Conservation (phyloP, 768 basidiomycete species). For the Mycena crocata region DNA sequence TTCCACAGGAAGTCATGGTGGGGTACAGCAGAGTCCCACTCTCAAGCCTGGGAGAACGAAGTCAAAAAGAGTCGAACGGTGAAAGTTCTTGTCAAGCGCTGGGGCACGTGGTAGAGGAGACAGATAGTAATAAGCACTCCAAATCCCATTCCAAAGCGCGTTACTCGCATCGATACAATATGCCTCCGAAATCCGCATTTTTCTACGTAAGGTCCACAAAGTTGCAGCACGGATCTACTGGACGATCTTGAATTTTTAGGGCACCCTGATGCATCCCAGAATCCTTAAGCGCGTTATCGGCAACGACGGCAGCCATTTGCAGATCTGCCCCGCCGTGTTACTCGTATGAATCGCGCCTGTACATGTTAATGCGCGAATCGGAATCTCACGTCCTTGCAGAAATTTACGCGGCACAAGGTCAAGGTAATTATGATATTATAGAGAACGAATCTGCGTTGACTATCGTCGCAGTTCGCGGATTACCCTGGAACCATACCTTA, state of each 20-base stretch:
- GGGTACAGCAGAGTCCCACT: not conserved
- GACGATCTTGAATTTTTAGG: conserved; percentile 81
- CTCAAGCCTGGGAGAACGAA: not conserved
- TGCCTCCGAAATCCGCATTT: conserved; percentile 19
- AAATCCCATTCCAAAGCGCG: too few species aligned
- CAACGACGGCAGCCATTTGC: conserved; percentile 71
- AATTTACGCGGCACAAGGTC: conserved; percentile 85
- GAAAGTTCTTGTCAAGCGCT: not conserved
- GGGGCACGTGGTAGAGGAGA: not conserved
- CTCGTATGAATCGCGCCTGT: conserved; percentile 57
- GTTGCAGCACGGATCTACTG: conserved; percentile 20
- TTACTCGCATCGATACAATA: not conserved
- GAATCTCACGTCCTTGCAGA: conserved; percentile 51
- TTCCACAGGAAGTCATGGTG: conserved; percentile 63
- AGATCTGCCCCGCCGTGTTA: conserved; percentile 80
- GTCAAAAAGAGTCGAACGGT: not conserved
- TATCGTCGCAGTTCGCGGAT: conserved; percentile 62
- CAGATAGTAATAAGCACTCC: too few species aligned
- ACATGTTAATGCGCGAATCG: not conserved
- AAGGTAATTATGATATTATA: conserved; percentile 54
- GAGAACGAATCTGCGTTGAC: not conserved
- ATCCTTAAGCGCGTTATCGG: conserved; percentile 83
- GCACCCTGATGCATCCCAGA: conserved; percentile 89
- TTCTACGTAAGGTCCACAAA: conserved; percentile 24
- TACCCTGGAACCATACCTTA: conserved; percentile 88